Base-by-base conservation (phyloP, 805 yeast species). In the Candida namnaoensis region DNA sequence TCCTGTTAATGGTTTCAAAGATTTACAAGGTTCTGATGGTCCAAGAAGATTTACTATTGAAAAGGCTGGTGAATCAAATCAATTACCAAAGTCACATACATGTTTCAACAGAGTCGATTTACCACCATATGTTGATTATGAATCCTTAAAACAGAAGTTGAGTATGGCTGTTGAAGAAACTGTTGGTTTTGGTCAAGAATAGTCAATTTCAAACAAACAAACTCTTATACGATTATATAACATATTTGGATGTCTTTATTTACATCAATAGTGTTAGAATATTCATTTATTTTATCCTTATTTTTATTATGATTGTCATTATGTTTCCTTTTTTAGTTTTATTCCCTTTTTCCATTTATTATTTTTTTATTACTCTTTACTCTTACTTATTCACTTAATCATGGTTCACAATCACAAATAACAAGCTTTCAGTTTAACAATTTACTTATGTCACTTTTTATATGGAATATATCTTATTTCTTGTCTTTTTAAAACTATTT, bases 1-100 rank as follows among this genome's bases (percentile, higher is more conserved):
- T 43, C 99, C 99, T 7, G 99, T 93, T 49, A 93, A 91, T 64
- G 99, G 99, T 35, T 93, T 93, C 74, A 93, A 93, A 64, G 99
- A 93, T 65, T 73, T 93, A 54, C 99, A 93, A 68, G 99, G 99
- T 50, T 85, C 95, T 24, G 99, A 93, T 67, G 99, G 99, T 44
- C 99, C 99, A 41, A 85, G 99, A 74, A 79, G 98, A 61, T 93
- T 93, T 65, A 93, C 99, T 7, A 91, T 93, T 61, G 99, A 93
- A 64, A 90, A 90, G 64, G 98, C 98, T 9, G 99, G 99, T 44
- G 98, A 91, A 61, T 58, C 83, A 32, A 82, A 80, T 56, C 96
- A 90, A 67, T 57, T 93, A 56, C 99, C 99, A 37, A 93, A 93
- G 65, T 87, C 96, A 9, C 99, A 93, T 62, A 93, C 99, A 2